These are phyloP conservation scores for Aegilops umbellulata DNA, from an alignment of 176 grass and related monocot genomes.

Conservation along the genomic window DNA sequence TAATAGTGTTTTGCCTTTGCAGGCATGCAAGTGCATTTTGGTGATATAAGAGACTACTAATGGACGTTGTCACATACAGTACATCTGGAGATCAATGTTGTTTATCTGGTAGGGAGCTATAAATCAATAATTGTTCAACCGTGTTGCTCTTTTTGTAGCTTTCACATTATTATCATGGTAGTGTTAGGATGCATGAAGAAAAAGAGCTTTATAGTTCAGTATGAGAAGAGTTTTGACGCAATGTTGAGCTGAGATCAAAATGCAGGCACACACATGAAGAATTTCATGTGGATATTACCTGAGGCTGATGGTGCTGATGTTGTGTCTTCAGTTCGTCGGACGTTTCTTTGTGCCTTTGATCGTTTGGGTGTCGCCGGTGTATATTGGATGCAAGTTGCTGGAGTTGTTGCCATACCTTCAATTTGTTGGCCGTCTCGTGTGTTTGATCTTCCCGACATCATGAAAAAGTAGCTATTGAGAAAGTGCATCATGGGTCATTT, in stretches of 20 bases:
- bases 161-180: no score
- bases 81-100: background rate
- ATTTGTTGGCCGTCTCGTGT: no score
- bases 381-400: background rate
- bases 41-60: background rate
- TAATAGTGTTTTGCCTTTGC: no score
- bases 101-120: background rate
- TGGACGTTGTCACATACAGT: background rate
- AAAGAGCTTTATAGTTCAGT: no score
- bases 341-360: background rate
- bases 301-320: background rate
- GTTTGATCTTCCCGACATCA: no score
- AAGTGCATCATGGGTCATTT: no score
- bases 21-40: no score
- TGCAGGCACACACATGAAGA: background rate
- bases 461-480: no score
- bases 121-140: background rate
- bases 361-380: background rate
- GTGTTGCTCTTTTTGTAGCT: no score
- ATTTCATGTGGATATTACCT: background rate
- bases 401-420: no score
- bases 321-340: background rate
- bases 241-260: background rate
- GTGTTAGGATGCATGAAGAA: no score
- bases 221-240: no score